Evolutionary conservation across 2,329 filamentous ascomycete genomes (phyloP), one percentile per base, ranked within the genome.

Genomic region (Ophiocordyceps sinensis): DNA sequence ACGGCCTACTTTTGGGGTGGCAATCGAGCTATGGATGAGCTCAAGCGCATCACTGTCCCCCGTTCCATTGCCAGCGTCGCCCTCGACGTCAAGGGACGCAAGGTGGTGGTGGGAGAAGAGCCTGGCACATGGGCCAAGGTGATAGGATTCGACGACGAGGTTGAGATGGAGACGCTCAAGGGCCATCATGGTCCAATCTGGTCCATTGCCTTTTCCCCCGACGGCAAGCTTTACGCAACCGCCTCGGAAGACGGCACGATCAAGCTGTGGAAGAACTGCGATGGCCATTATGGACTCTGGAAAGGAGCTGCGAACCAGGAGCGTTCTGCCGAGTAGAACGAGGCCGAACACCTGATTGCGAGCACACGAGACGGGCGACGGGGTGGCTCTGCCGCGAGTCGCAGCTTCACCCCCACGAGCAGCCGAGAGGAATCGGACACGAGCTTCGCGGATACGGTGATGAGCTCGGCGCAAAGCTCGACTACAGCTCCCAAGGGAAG

Each of bases 201-300:
- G 91, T 94, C 87, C 6, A 79, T 93, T 44, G 82, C 82, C 43
- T 98, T 94, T 62, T 91, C 88, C 0, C 91, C 91, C 0, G 91
- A 98, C 55, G 88, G 88, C 37, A 95, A 94, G 58, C 68, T 98
- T 8, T 98, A 96, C 57, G 91, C 88, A 2, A 98, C 91, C 2
- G 91, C 85, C 28, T 95, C 88, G 38, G 91, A 98, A 58, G 91
- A 98, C 54, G 91, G 91, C 34, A 98, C 91, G 0, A 93, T 98
- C 60, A 98, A 98, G 65, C 70, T 98, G 68, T 81, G 77, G 77
- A 81, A 81, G 64, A 81, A 81, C 48, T 80, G 76, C 44, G 73
- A 77, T 6, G 77, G 76, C 1, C 72, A 69, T 44, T 81, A 79
- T 43, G 77, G 77, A 2, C 66, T 80, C 31, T 81, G 77, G 77